These are phyloP conservation scores for Boletus semigastroideus DNA, from an alignment of 1,284 basidiomycete genomes.

Conservation along the genomic window DNA sequence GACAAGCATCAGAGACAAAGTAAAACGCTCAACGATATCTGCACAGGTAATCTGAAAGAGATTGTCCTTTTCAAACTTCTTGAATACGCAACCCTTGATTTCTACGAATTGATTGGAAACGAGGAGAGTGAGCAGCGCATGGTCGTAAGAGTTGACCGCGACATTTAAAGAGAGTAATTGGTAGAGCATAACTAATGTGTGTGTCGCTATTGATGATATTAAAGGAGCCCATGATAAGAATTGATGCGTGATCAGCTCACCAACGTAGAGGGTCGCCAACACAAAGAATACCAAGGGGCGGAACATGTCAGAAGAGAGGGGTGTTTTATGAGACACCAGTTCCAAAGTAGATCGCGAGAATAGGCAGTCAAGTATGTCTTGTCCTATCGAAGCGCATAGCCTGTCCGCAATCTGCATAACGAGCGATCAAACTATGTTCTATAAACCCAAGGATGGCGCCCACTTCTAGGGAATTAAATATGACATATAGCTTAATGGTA, in stretches of 20 bases:
- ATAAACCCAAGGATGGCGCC: constrained; percentile 17
- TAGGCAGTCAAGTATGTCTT: constrained; percentile 95
- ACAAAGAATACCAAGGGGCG: constrained; percentile 85
- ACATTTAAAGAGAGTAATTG: constrained; percentile 96
- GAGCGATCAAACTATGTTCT: background rate
- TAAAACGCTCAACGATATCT: constrained; percentile 98
- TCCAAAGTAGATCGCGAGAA: constrained; percentile 92
- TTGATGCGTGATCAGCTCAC: constrained; percentile 44
- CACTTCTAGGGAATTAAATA: constrained; percentile 97
- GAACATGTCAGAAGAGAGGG: constrained; percentile 61
- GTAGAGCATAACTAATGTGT: constrained; percentile 96
- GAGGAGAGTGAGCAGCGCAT: constrained; percentile 90
- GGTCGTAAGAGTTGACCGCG: constrained; percentile 98
- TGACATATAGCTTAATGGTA: constrained; percentile 98
- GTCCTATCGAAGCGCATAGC: constrained; percentile 94
- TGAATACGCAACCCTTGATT: constrained; percentile 99
- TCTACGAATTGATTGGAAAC: constrained; percentile 99
- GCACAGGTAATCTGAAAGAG: constrained; percentile 99
- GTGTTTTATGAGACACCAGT: constrained; percentile 61
- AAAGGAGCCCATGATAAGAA: background rate
- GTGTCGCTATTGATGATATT: constrained; percentile 59
- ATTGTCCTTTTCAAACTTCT: constrained; percentile 99
- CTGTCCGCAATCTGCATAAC: constrained; percentile 84
- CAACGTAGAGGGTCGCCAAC: constrained; percentile 82
- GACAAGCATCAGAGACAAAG: constrained; percentile 86